Evolutionary conservation across 75 land plant genomes (phyloP), one percentile per base, ranked within the genome.

Genomic region (Pinus albicaulis): DNA sequence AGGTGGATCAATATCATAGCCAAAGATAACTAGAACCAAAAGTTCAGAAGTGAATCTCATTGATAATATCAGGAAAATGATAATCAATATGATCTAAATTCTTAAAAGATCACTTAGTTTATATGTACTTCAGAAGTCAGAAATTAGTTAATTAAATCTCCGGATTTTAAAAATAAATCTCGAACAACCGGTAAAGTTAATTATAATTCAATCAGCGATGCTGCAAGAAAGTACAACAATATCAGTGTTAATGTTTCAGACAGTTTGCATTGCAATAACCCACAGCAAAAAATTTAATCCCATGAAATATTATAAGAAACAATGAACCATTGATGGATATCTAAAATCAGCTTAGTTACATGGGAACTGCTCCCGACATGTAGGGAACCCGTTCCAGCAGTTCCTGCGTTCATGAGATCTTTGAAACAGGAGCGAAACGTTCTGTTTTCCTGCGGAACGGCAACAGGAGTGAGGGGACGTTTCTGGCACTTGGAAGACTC

Each of bases 1-100:
- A 68, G 19, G n/a, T n/a, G 48, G 41, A 68, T 68, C 48, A 68
- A 19, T 17, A n/a, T 36, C 53, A 68, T 68, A 68, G 34, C 53
- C 71, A 68, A n/a, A 44, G 24, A 34, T 36, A 48, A 20, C 31
- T 20, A 76, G 16, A 69, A 26, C 75, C 23, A 68, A 12, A 44
- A 68, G 38, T 68, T 41, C 24, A 68, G n/a, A 41, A 68, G n/a
- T 41, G 48, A 41, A 68, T 74, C 75, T 41, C 59, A 61, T 60
- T 26, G 58, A 57, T 56, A 36, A 74, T 20, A 71, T 57, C 60
- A 16, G 68, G 19, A 22, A 62, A 24, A 62, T 62, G 25, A 62
- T 16, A 22, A 3, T 62, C 12, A 62, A 62, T 24, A 22, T 11
- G 23, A 24, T 71, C 73, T 71, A 41, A 71, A 71, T 23, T 71